Evolutionary conservation across 441 rosid species (phyloP).

Genomic region (Macaranga tanarius): DNA sequence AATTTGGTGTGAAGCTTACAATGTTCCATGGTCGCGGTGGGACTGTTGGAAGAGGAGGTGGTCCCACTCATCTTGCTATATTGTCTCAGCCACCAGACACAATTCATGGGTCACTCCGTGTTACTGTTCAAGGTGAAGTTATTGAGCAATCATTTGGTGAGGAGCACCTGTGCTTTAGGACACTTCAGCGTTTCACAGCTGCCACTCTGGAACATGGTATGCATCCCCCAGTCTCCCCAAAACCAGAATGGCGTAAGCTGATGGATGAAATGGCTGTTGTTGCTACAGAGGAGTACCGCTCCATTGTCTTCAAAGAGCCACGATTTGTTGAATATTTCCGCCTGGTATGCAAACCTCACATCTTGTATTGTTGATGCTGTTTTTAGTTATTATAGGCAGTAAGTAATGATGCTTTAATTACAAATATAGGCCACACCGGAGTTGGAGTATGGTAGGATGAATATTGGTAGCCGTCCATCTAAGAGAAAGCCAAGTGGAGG

Average conservation of each 20-base stretch:
- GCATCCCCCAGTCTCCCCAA: conserved; percentile 82
- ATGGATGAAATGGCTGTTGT: conserved; percentile 89
- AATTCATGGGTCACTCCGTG: conserved; percentile 81
- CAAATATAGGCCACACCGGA: conserved; percentile 83
- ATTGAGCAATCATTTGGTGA: conserved; percentile 94
- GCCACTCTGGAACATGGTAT: conserved; percentile 95
- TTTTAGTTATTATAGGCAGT: conserved; percentile 6
- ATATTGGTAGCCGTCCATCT: conserved; percentile 96
- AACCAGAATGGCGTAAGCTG: conserved; percentile 88
- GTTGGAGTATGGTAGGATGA: conserved; percentile 93
- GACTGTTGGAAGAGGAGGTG: conserved; percentile 97
- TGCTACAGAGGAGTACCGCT: conserved; percentile 83
- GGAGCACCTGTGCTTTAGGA: conserved; percentile 86
- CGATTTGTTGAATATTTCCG: conserved; percentile 96
- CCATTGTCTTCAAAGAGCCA: conserved; percentile 84
- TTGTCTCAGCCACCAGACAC: conserved; percentile 98
- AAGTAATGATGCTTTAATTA: conserved; percentile 13
- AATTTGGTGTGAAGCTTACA: conserved; percentile 79
- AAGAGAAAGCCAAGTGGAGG: conserved; percentile 95
- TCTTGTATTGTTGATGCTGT: conserved; percentile 2
- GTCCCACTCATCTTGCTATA: conserved; percentile 97
- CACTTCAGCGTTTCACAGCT: conserved; percentile 90
- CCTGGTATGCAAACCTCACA: conserved; percentile 52
- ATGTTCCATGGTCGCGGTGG: conserved; percentile 99
- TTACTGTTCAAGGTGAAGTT: conserved; percentile 95